Conservation (phyloP, 2,329 filamentous ascomycete genomes). For the Colletotrichum sp. region DNA sequence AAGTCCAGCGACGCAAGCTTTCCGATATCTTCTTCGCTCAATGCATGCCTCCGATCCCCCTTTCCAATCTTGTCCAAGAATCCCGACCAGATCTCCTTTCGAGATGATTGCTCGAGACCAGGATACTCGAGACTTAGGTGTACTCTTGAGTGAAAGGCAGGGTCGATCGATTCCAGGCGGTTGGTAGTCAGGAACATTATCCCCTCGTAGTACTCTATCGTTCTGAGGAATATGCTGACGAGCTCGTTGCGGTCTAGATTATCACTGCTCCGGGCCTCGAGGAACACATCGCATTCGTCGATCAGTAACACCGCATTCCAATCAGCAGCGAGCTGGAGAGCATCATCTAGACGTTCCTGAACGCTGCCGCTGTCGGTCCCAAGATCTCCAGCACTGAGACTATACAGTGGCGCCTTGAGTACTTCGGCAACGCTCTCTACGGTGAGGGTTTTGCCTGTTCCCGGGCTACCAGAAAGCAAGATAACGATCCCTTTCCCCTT, state of each 20-base stretch:
- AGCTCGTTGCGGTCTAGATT: neutral
- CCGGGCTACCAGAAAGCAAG: neutral
- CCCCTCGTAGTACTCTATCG: conserved; percentile 39
- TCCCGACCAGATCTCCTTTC: neutral
- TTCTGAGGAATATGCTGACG: conserved; percentile 40
- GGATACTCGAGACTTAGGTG: neutral
- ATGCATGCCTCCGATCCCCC: neutral
- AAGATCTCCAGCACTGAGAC: neutral
- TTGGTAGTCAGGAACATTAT: conserved; percentile 47
- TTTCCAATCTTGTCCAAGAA: neutral
- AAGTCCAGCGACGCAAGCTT: neutral
- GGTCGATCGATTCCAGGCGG: conserved; percentile 34
- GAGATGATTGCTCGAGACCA: neutral
- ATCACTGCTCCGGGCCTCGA: conserved; percentile 72
- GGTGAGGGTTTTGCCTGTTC: conserved; percentile 6
- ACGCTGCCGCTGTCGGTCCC: neutral
- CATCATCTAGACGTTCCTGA: neutral
- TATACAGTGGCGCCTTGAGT: neutral
- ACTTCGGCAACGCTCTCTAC: conserved; percentile 23
- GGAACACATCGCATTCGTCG: conserved; percentile 84
- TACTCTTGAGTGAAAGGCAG: conserved; percentile 32
- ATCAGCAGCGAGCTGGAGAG: neutral
- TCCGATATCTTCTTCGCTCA: neutral
- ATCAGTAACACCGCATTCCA: conserved; percentile 87
- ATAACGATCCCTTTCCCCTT: conserved; percentile 7